These are phyloP conservation scores for Lyophyllum semitale DNA, from an alignment of 768 basidiomycete species.

Conservation along the genomic window DNA sequence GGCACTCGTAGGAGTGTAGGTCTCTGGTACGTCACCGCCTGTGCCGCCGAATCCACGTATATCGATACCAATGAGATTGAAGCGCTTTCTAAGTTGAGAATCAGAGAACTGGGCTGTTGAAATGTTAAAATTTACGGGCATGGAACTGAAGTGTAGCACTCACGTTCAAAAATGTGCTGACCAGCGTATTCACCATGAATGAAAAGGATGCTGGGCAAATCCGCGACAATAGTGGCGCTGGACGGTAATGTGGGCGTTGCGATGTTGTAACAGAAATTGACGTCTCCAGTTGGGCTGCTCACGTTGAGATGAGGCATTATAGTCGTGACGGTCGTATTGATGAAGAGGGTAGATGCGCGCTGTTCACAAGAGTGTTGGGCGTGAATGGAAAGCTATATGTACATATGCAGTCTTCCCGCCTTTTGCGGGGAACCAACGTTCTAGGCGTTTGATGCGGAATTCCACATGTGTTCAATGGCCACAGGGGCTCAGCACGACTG, in stretches of 20 bases:
- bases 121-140: neutral
- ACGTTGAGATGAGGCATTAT: constrained; percentile 34
- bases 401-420: too few species aligned
- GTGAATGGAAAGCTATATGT: too few species aligned
- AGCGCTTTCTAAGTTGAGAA: constrained; percentile 29
- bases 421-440: neutral
- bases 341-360: too few species aligned
- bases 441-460: too few species aligned
- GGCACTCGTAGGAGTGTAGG: constrained; percentile 27
- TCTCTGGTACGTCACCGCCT: constrained; percentile 24
- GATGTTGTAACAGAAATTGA: constrained; percentile 35
- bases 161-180: constrained; percentile 37
- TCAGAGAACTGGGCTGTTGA: constrained; percentile 36
- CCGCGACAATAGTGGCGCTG: constrained; percentile 30
- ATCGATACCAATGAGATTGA: constrained; percentile 39
- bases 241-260: constrained; percentile 34
- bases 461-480: too few species aligned
- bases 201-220: constrained; percentile 38
- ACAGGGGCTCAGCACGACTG: too few species aligned
- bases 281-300: constrained; percentile 27
- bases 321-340: neutral
- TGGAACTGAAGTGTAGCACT: constrained; percentile 16
- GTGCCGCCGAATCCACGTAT: constrained; percentile 35
- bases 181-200: constrained; percentile 36
- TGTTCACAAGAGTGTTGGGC: too few species aligned